Conservation (phyloP, 2,329 filamentous ascomycete genomes). For the Monosporascus sp. region DNA sequence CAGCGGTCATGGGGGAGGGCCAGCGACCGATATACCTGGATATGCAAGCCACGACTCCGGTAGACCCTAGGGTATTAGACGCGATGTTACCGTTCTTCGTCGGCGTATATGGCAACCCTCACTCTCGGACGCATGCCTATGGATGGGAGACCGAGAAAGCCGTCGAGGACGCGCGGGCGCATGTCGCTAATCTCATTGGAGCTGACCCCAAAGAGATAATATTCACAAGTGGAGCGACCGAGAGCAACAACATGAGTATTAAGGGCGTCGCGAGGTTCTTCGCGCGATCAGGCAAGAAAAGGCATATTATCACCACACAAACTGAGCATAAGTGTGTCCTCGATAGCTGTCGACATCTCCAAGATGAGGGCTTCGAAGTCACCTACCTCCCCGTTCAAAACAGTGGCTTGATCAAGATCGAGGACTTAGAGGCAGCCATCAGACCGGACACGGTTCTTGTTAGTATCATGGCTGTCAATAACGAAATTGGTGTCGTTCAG, state of each 20-base stretch:
- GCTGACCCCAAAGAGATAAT: constrained; percentile 98
- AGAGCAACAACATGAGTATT: constrained; percentile 99
- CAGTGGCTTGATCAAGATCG: constrained; percentile 80
- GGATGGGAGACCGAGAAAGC: constrained; percentile 98
- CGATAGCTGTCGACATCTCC: constrained; percentile 92
- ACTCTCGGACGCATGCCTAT: constrained; percentile 95
- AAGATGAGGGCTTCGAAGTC: constrained; percentile 93
- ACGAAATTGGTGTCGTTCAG: constrained; percentile 99
- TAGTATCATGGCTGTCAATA: constrained; percentile 98
- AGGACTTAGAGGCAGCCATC: constrained; percentile 81
- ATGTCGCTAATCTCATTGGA: constrained; percentile 83
- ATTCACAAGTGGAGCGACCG: constrained; percentile 95
- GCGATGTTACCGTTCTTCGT: constrained; percentile 95
- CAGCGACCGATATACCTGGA: constrained; percentile 94
- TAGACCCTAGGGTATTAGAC: constrained; percentile 90
- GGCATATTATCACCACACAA: constrained; percentile 94
- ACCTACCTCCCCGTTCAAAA: constrained; percentile 91
- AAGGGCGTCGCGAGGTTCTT: constrained; percentile 98
- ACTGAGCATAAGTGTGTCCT: constrained; percentile 99
- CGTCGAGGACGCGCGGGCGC: constrained; percentile 76
- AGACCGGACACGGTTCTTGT: constrained; percentile 86
- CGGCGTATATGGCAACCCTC: constrained; percentile 91
- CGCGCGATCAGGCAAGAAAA: constrained; percentile 89
- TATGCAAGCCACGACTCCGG: constrained; percentile 95
- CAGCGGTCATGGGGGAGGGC: constrained; percentile 88